Base-by-base conservation (phyloP, 208 protist species). In the Wallacemonas sp. region DNA sequence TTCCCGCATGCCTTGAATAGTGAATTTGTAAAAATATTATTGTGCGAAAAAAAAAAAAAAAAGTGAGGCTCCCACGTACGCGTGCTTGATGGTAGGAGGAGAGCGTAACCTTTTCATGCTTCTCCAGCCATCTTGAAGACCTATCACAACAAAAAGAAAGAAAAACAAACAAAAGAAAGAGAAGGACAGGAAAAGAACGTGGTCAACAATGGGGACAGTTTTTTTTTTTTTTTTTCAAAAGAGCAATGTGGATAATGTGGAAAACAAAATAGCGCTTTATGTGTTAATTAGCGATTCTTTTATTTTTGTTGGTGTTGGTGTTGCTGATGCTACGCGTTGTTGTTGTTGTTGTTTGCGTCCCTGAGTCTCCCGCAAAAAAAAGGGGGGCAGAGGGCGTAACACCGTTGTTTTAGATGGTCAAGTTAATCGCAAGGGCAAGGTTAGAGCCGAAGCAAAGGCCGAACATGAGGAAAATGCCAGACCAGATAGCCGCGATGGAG, bases 401-500 rank as follows among this genome's bases (percentile, higher is more conserved):
- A 14, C 5, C 17, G 12, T 22, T 49, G 8, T 1, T n/a, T 58
- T 36, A 70, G 1, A 70, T 36, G 27, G 26, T 45, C 38, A 70
- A 36, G 38, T 70, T 70, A 11, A 70, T 51, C 26, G 30, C 28
- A 17, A 70, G 34, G 14, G 65, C 65, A 11, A 62, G 24, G 31
- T 70, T 63, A n/a, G 65, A 70, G n/a, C 12, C 28, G 36, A 60
- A 51, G 53, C 47, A 68, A n/a, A 84, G 68, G 24, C 86, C 86
- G 21, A 80, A 15, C 69, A 83, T 72, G 17, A 92, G 77, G n/a
- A 65, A 53, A 26, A 92, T 60, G 45, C 77, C 75, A 8, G 58
- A 39, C 51, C 76, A 62, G 45, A 85, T 87, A 22, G 53, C 82
- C 1, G 86, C 86, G 12, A 89, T 38, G 15, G 80, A 82, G 33